Percentiles rank a stretch among this genome's conserved stretches.
phyloP scores from a whole-genome alignment of 768 basidiomycete species.

The Pulveroboletus sp. region DNA sequence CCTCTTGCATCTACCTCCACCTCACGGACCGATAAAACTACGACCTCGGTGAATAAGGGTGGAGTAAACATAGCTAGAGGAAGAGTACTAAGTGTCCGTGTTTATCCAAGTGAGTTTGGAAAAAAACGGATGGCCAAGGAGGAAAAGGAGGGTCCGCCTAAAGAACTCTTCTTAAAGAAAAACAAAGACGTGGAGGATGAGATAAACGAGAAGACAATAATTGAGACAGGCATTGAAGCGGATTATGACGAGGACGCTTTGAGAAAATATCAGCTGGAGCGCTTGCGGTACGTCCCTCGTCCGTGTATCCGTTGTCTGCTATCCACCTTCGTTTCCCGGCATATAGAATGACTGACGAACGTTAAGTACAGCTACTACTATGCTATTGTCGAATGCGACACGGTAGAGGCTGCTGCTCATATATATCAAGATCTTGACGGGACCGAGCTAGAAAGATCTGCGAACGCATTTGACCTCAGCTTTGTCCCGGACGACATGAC shows the following conservation, averaged over 20 bases:
- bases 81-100: conserved; percentile 66
- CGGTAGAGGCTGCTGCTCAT: conserved; percentile 68
- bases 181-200: conserved; percentile 38
- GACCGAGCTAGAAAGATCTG: conserved; percentile 93
- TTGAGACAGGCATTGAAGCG: conserved; percentile 61
- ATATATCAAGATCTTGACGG: conserved; percentile 86
- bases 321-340: background rate
- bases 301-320: background rate
- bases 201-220: conserved; percentile 58
- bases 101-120: conserved; percentile 95
- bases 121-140: conserved; percentile 81
- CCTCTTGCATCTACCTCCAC: conserved; percentile 34
- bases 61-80: conserved; percentile 46
- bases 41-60: conserved; percentile 6
- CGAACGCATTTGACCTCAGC: conserved; percentile 93
- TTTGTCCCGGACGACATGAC: conserved; percentile 88
- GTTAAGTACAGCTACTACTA: conserved; percentile 76
- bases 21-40: conserved; percentile 14
- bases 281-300: conserved; percentile 62
- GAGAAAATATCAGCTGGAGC: conserved; percentile 87
- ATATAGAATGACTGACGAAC: conserved; percentile 4
- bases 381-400: conserved; percentile 87
- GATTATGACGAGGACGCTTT: conserved; percentile 88
- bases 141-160: conserved; percentile 86
- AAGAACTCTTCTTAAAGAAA: conserved; percentile 70